Conservation (phyloP, 768 basidiomycete genomes). For the Boletus coccyginus region DNA sequence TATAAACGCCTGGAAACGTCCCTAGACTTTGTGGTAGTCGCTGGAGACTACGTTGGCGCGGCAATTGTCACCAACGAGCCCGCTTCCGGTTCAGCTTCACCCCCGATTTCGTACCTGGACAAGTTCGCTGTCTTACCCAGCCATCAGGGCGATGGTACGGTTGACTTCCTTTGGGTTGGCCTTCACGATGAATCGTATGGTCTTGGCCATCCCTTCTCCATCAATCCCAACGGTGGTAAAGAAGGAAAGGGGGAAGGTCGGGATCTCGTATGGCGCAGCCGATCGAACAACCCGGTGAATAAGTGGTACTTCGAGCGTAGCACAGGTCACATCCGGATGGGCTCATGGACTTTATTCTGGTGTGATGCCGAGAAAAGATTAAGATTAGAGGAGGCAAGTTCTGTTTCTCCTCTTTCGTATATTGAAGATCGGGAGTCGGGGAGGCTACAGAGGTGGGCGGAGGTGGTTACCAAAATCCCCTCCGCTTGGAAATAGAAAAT, state of each 20-base stretch:
- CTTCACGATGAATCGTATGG: constrained; percentile 98
- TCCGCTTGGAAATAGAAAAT: constrained; percentile 65
- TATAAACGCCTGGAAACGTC: constrained; percentile 71
- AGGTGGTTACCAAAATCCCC: constrained; percentile 66
- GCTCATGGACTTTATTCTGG: constrained; percentile 95
- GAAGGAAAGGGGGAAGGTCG: constrained; percentile 86
- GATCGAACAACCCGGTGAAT: constrained; percentile 93
- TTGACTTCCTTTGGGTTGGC: constrained; percentile 99
- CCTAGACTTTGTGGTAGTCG: constrained; percentile 90
- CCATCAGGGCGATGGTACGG: constrained; percentile 97
- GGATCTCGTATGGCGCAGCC: constrained; percentile 94
- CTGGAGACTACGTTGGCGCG: constrained; percentile 93
- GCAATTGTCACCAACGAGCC: constrained; percentile 83
- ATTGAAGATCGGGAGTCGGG: constrained; percentile 77
- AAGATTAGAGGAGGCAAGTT: constrained; percentile 63
- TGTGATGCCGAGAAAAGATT: constrained; percentile 92
- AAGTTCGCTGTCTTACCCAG: constrained; percentile 96
- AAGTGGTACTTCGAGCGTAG: constrained; percentile 99
- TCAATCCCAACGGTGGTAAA: constrained; percentile 93
- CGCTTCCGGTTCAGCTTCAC: constrained; percentile 28
- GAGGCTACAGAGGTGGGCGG: constrained; percentile 65
- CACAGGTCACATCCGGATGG: constrained; percentile 84
- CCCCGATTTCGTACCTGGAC: constrained; percentile 87
- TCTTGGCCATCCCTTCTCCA: constrained; percentile 87
- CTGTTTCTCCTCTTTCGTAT: constrained; percentile 64